phyloP scores from a whole-genome alignment of 2,329 filamentous ascomycete species.

The Magnaporthiopsis incrustans region DNA sequence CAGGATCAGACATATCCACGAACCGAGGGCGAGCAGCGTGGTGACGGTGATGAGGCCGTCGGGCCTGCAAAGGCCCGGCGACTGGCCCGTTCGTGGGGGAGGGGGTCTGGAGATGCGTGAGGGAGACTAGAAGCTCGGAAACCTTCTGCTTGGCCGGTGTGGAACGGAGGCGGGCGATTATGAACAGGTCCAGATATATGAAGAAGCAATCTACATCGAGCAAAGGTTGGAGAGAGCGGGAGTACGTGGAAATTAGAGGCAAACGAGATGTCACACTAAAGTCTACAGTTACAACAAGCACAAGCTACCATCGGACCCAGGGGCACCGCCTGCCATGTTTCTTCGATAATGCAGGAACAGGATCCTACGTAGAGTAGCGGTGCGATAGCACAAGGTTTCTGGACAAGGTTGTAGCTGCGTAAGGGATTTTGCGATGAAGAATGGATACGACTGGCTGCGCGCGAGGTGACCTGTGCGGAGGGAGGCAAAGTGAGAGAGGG shows the following conservation, averaged over 20 bases:
- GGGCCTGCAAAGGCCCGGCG: no score
- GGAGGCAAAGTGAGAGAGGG: not conserved
- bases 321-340: not conserved
- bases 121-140: not conserved
- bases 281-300: no score
- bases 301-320: not conserved
- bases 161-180: no score
- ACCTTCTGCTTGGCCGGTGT: no score
- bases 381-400: not conserved
- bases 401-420: not conserved
- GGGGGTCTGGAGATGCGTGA: not conserved
- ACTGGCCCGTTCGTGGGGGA: not conserved
- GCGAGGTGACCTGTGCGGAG: not conserved
- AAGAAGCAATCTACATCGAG: no score
- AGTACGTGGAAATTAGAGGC: no score
- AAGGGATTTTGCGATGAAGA: not conserved
- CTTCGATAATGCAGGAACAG: not conserved
- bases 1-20: conserved; percentile 17
- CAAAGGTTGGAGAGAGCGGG: no score
- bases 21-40: conserved; percentile 12
- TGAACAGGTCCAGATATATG: no score
- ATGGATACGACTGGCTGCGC: no score
- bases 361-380: no score
- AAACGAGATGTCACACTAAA: no score
- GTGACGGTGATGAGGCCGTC: conserved; percentile 6